A percentile compares a stretch with the other conserved stretches of the same genome.
Conservation (phyloP, 2,329 filamentous ascomycete genomes). For the Alternaria solani region DNA sequence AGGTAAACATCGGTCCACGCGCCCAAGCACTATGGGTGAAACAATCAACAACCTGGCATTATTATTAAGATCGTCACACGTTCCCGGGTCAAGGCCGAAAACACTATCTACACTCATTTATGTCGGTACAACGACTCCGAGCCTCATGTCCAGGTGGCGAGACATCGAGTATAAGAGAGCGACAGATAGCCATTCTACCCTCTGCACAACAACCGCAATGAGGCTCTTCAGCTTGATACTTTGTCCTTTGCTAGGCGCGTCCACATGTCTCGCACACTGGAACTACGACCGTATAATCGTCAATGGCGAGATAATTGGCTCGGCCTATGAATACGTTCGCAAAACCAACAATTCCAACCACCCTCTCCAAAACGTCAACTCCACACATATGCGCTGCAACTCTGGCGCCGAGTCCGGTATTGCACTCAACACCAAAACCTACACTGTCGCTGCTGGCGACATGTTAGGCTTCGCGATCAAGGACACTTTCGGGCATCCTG, state of each 20-base stretch:
- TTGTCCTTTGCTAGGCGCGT: slow-evolving; percentile 1
- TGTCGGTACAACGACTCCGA: neutral
- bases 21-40: neutral
- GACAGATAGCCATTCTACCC: neutral
- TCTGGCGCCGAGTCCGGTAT: slow-evolving; percentile 23
- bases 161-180: neutral
- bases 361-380: slow-evolving; percentile 35
- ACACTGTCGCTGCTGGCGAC: slow-evolving; percentile 48
- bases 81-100: neutral
- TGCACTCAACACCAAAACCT: slow-evolving; percentile 31
- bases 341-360: slow-evolving; percentile 34
- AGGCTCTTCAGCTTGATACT: slow-evolving; percentile 3
- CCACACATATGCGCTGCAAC: slow-evolving; percentile 38
- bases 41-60: neutral
- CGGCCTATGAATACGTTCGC: slow-evolving; percentile 36
- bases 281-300: slow-evolving; percentile 41
- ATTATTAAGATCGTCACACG: neutral
- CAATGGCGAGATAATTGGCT: slow-evolving; percentile 33
- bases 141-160: neutral
- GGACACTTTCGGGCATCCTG: slow-evolving; percentile 53
- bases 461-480: slow-evolving; percentile 58
- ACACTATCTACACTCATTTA: neutral
- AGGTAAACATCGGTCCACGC: neutral
- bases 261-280: slow-evolving; percentile 29
- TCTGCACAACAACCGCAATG: neutral